Base-by-base conservation (phyloP, 306 rosid species). In the Mucuna pruriens region DNA sequence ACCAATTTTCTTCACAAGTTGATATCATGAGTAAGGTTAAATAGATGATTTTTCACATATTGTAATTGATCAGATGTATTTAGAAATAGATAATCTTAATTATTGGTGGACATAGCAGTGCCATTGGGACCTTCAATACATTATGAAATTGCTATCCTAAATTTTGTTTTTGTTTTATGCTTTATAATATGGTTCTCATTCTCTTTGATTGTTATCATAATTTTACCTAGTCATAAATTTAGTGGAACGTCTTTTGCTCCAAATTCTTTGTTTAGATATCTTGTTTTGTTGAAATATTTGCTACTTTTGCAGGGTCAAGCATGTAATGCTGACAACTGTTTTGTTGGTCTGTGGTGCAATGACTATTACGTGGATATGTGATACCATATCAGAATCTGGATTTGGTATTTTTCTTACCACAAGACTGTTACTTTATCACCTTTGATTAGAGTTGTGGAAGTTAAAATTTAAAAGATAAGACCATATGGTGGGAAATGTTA, bases 351-450 rank as follows among this genome's bases (percentile, higher is more conserved):
- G 93, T 61, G 99, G 99, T 79, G 98, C 99, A 10, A 95, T 93
- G 99, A 91, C 94, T 80, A 90, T 86, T 75, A 88, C 92, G 6
- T 95, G 98, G 97, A 93, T 95, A 49, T 93, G 98, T 88, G 99
- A 95, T 80, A 93, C 97, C 70, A 95, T 95, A 83, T 57, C 99
- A 80, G 98, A 95, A 87, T 90, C 99, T 85, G 98, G 99, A 83
- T 92, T 95, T 81, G 99, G 99, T 95, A 90, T 5, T 62, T 31
- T 70, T 67, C 84, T 79, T 81, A 64, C 73, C 55, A 11, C 68
- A 36, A 48, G 64, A 36, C 83, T 70, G 49, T 63, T 72, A 78
- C 81, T 79, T 48, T 44, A 52, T 68, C 57, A 22, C 74, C 5
- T 65, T 58, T 69, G 45, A 69, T 73, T 74, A 54, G 69, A 68